These are phyloP conservation scores for Clonostachys chloroleuca DNA, from an alignment of 2,329 filamentous ascomycete genomes.

Conservation along the genomic window DNA sequence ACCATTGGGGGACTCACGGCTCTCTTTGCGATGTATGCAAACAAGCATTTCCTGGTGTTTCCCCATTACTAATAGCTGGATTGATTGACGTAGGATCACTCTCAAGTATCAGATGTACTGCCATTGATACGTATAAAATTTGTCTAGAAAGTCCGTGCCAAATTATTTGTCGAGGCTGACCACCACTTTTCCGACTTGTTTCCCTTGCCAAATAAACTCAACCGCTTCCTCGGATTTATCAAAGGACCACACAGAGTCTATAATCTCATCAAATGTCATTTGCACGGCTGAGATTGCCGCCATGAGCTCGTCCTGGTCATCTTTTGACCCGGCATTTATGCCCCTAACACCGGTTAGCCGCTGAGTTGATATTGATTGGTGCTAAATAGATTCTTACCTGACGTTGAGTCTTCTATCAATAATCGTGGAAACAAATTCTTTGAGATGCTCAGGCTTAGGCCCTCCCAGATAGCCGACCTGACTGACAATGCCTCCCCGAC, in stretches of 20 bases:
- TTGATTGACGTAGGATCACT: too few relatives aligned
- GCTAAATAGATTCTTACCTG: conserved; percentile 8
- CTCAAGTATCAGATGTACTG: too few relatives aligned
- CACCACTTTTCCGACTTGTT: conserved; percentile 35
- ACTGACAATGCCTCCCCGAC: conserved; percentile 33
- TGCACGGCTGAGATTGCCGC: conserved; percentile 22
- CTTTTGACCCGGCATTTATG: conserved; percentile 31
- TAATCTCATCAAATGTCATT: conserved; percentile 28
- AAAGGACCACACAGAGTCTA: conserved; percentile 29
- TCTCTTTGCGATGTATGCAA: too few relatives aligned
- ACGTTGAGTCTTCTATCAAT: conserved; percentile 29
- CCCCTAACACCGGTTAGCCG: conserved; percentile 13
- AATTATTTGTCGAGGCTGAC: too few relatives aligned
- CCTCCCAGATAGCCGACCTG: conserved; percentile 34
- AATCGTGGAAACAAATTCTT: conserved; percentile 24
- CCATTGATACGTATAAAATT: too few relatives aligned
- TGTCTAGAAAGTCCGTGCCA: too few relatives aligned
- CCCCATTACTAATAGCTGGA: too few relatives aligned
- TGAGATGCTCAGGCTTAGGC: conserved; percentile 16
- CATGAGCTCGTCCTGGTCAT: conserved; percentile 31
- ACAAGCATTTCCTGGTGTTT: too few relatives aligned
- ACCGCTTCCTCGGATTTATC: conserved; percentile 32
- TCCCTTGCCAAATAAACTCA: conserved; percentile 32
- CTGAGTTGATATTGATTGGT: neutral
- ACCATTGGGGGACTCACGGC: too few relatives aligned